Percentiles rank a stretch among this genome's conserved stretches.
phyloP scores from a whole-genome alignment of 306 rosid species.

The Macrotyloma uniflorum region DNA sequence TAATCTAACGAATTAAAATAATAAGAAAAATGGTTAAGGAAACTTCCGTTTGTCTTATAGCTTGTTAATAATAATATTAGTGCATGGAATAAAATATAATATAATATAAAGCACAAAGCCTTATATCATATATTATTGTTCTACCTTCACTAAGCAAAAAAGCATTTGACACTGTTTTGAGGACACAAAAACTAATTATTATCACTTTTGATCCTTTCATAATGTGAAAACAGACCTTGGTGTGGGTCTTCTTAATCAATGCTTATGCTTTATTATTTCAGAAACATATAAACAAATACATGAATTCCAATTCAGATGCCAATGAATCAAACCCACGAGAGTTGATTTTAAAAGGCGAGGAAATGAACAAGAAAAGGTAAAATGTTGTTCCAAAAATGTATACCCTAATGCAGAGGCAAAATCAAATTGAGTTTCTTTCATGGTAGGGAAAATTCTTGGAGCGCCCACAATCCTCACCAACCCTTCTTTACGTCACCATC shows the following conservation, averaged over 20 bases:
- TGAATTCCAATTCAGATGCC: no score
- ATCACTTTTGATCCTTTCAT: conserved; percentile 40
- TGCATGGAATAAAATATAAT: conserved; percentile 6
- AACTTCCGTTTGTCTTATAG: conserved; percentile 22
- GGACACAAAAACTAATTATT: conserved; percentile 12
- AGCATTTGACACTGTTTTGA: neutral
- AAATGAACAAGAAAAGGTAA: neutral
- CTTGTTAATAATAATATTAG: conserved; percentile 11
- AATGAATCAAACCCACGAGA: conserved; percentile 29
- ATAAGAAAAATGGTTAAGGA: neutral
- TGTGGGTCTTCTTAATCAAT: conserved; percentile 51
- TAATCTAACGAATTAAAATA: neutral
- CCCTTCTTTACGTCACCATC: conserved; percentile 53
- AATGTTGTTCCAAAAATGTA: conserved; percentile 37
- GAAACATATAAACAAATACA: neutral
- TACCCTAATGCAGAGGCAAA: conserved; percentile 37
- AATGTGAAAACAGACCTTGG: conserved; percentile 41
- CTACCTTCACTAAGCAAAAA: conserved; percentile 37
- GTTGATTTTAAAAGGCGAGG: conserved; percentile 35
- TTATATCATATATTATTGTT: conserved; percentile 33
- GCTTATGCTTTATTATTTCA: neutral
- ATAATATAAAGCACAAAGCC: neutral
- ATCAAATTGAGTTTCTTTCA: conserved; percentile 34
- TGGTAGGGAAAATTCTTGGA: conserved; percentile 32
- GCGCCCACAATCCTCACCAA: conserved; percentile 56